Evolutionary conservation across 2,329 filamentous ascomycete species (phyloP).

Genomic region (Colletotrichum sp.): DNA sequence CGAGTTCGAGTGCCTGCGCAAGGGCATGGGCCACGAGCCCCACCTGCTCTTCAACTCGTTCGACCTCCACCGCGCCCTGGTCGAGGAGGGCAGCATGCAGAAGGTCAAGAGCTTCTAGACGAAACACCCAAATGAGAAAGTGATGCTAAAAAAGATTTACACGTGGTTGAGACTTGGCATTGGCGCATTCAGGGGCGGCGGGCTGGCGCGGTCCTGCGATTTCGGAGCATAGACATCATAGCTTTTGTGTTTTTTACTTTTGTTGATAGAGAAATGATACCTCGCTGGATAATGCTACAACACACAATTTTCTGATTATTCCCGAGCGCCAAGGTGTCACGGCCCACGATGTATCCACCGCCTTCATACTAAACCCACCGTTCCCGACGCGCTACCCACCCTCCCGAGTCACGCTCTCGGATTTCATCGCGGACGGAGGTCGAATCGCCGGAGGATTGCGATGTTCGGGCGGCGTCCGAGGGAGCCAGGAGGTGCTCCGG

Average conservation of each 20-base stretch:
- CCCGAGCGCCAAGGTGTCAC: not conserved
- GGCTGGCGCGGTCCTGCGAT: not conserved
- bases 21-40: constrained; percentile 90
- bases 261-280: constrained; percentile 15
- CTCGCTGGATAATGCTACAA: constrained; percentile 9
- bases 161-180: not conserved
- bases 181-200: not conserved
- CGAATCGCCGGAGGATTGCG: not conserved
- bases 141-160: not conserved
- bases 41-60: constrained; percentile 86
- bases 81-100: constrained; percentile 83
- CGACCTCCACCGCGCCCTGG: constrained; percentile 85
- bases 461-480: not conserved
- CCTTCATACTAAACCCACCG: not conserved
- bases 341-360: not conserved
- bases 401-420: not conserved
- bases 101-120: constrained; percentile 72
- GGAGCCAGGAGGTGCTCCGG: not conserved
- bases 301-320: not conserved
- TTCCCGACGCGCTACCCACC: not conserved
- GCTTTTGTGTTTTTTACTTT: not conserved
- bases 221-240: constrained; percentile 1
- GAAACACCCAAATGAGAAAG: not conserved
- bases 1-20: constrained; percentile 83
- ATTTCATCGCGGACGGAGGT: not conserved